Conservation (phyloP, 495 filamentous ascomycete species). For the Cetradonia linearis region DNA sequence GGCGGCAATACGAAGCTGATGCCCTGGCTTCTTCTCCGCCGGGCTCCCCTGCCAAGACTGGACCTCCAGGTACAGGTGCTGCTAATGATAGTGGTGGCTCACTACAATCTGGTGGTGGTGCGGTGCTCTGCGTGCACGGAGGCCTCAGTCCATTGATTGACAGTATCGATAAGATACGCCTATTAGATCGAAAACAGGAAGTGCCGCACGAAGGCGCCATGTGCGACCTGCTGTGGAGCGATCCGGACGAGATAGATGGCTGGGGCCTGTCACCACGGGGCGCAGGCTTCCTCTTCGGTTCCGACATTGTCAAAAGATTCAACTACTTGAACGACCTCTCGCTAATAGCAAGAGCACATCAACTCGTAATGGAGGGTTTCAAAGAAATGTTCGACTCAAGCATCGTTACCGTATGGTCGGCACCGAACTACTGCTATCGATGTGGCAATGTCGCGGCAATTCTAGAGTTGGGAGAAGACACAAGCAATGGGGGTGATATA, state of each 20-base stretch:
- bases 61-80: slow-evolving; percentile 71
- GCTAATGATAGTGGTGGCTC: slow-evolving; percentile 55
- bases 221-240: slow-evolving; percentile 97
- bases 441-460: slow-evolving; percentile 97
- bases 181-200: slow-evolving; percentile 94
- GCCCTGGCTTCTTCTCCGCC: slow-evolving; percentile 32
- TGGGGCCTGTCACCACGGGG: slow-evolving; percentile 94
- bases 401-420: slow-evolving; percentile 95
- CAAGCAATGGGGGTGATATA: slow-evolving; percentile 61
- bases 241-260: slow-evolving; percentile 96
- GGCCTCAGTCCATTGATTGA: slow-evolving; percentile 87
- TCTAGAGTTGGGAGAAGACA: slow-evolving; percentile 82
- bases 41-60: slow-evolving; percentile 43
- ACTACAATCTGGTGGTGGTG: slow-evolving; percentile 61
- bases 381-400: slow-evolving; percentile 96
- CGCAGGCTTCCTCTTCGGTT: slow-evolving; percentile 91
- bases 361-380: slow-evolving; percentile 98
- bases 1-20: slow-evolving; percentile 25
- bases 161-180: slow-evolving; percentile 87
- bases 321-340: slow-evolving; percentile 88
- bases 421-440: slow-evolving; percentile 96
- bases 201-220: slow-evolving; percentile 97
- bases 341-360: slow-evolving; percentile 87
- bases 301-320: slow-evolving; percentile 91
- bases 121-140: slow-evolving; percentile 91